A percentile compares a stretch with the other conserved stretches of the same genome.
phyloP scores from a whole-genome alignment of 805 yeast species.

The Cyberlindnera mississippiensis region DNA sequence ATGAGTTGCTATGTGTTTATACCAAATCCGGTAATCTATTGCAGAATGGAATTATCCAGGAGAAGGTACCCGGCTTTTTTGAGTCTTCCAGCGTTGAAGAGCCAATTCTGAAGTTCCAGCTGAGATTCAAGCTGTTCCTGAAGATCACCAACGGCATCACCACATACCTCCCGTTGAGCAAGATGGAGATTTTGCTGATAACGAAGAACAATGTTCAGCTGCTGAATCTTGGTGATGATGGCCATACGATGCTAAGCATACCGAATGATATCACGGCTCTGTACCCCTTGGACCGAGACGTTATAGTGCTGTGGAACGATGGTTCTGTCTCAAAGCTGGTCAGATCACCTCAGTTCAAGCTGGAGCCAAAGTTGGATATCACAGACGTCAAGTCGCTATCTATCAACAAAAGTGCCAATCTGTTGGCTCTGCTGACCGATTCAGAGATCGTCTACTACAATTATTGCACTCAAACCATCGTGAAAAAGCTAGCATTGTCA shows the following conservation, averaged over 20 bases:
- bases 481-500: slow-evolving; percentile 5
- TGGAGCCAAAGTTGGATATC: too few species aligned
- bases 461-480: slow-evolving; percentile 1
- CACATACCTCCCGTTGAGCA: slow-evolving; percentile 20
- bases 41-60: slow-evolving; percentile 26
- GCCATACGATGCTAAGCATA: slow-evolving; percentile 9
- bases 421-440: slow-evolving; percentile 5
- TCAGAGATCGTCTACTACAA: slow-evolving; percentile 8
- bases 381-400: too few species aligned
- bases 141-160: slow-evolving; percentile 24
- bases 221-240: slow-evolving; percentile 16
- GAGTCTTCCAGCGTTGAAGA: slow-evolving; percentile 18
- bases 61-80: slow-evolving; percentile 17
- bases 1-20: slow-evolving; percentile 23
- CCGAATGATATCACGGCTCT: slow-evolving; percentile 2
- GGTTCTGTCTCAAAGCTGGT: slow-evolving; percentile 4
- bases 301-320: slow-evolving; percentile 6
- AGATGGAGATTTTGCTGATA: slow-evolving; percentile 16
- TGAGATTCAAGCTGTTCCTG: slow-evolving; percentile 26
- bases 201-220: slow-evolving; percentile 19
- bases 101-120: slow-evolving; percentile 21
- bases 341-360: too few species aligned
- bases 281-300: neutral
- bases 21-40: slow-evolving; percentile 17
- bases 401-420: slow-evolving; percentile 6